A percentile compares a stretch with the other conserved stretches of the same genome.
Conservation (phyloP, 108 stramenopile genomes). For the Skeletonema marinoi region DNA sequence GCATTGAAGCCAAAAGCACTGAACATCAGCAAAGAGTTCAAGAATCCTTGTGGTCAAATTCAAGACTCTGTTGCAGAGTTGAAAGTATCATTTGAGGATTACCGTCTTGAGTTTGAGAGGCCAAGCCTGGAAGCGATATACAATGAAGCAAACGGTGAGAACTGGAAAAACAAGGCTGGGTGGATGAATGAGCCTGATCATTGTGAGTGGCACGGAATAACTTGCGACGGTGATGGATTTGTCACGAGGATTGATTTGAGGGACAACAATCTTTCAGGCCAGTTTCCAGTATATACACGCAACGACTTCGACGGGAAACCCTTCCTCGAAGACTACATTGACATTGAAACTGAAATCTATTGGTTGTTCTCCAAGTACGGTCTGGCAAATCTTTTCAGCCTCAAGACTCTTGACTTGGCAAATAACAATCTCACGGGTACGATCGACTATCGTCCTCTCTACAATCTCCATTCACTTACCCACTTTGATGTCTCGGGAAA, state of each 20-base stretch:
- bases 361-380: no score
- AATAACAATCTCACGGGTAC: slow-evolving; percentile 11
- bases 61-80: slow-evolving; percentile 25
- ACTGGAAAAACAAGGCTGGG: slow-evolving; percentile 15
- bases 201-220: not conserved
- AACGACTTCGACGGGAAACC: not conserved
- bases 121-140: slow-evolving; percentile 49
- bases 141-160: slow-evolving; percentile 40
- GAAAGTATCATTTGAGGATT: not conserved
- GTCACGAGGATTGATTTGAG: not conserved
- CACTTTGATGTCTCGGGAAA: slow-evolving; percentile 26
- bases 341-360: not conserved
- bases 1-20: no score
- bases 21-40: no score
- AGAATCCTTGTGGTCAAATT: no score
- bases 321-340: no score
- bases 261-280: not conserved
- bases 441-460: slow-evolving; percentile 40
- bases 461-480: slow-evolving; percentile 43
- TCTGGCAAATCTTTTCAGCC: not conserved
- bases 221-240: not conserved
- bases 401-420: slow-evolving; percentile 18
- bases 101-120: slow-evolving; percentile 26
- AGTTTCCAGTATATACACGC: not conserved
- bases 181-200: not conserved